These are phyloP conservation scores for Neospermospora avenae DNA, from an alignment of 2,329 filamentous ascomycete genomes.

Conservation along the genomic window DNA sequence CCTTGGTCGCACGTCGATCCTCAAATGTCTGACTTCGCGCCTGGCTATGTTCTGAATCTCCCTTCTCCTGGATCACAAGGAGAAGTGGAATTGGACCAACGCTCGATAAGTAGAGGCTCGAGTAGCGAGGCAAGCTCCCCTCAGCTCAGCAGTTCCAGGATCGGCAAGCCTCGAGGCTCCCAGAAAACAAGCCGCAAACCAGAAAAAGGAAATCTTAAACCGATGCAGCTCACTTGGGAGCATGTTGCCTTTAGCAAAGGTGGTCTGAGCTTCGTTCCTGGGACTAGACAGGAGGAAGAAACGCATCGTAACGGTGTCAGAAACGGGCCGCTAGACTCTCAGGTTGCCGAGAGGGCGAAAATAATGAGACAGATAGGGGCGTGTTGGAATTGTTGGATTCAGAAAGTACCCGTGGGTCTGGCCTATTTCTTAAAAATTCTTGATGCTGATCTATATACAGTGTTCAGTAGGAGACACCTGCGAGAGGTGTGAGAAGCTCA, in stretches of 20 bases:
- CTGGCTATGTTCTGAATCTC: slow-evolving; percentile 15
- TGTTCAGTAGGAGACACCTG: slow-evolving; percentile 25
- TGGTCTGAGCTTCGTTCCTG: slow-evolving; percentile 8
- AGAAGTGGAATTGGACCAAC: slow-evolving; percentile 9
- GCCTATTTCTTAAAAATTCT: neutral
- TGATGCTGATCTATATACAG: slow-evolving; percentile 7
- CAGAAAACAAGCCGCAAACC: neutral
- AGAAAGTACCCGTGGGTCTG: slow-evolving; percentile 23
- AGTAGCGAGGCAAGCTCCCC: neutral
- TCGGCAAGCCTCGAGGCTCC: neutral
- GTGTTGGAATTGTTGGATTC: slow-evolving; percentile 29
- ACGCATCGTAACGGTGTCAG: slow-evolving; percentile 14
- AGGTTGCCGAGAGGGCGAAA: slow-evolving; percentile 22
- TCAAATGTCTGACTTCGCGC: slow-evolving; percentile 11
- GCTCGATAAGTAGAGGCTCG: neutral
- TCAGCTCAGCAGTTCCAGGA: neutral
- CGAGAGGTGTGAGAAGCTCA: slow-evolving; percentile 23
- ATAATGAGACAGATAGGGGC: slow-evolving; percentile 22
- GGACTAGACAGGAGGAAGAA: slow-evolving; percentile 5
- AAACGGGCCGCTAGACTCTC: slow-evolving; percentile 20
- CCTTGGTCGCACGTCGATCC: slow-evolving; percentile 23
- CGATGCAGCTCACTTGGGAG: slow-evolving; percentile 6
- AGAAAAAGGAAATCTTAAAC: slow-evolving; percentile 14
- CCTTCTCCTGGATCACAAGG: slow-evolving; percentile 20
- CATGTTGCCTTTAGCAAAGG: slow-evolving; percentile 14